These are phyloP conservation scores for Xylaria bambusicola DNA, from an alignment of 495 filamentous ascomycete species.

Conservation along the genomic window DNA sequence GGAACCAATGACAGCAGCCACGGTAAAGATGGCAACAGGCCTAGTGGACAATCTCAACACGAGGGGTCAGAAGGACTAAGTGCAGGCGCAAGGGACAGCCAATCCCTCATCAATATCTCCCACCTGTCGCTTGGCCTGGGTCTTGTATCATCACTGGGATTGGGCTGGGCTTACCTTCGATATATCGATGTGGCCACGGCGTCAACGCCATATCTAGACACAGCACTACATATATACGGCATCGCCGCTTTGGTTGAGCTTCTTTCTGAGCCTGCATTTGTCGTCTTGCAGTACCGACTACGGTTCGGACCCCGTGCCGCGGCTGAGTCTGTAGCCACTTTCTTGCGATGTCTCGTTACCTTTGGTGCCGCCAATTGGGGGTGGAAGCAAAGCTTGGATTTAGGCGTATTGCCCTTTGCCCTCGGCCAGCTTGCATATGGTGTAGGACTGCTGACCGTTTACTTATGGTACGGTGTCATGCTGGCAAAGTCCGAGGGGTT, in stretches of 20 bases:
- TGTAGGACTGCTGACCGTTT: constrained; percentile 64
- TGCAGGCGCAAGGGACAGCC: constrained; percentile 38
- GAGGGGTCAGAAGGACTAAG: constrained; percentile 23
- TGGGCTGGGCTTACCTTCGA: constrained; percentile 67
- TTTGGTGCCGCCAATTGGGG: constrained; percentile 66
- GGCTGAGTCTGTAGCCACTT: constrained; percentile 77
- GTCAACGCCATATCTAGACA: constrained; percentile 60
- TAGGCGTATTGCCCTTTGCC: constrained; percentile 87
- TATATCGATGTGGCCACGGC: constrained; percentile 53
- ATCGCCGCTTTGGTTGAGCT: constrained; percentile 80
- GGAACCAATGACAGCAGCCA: constrained; percentile 36
- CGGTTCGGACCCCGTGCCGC: constrained; percentile 75
- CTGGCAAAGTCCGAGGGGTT: constrained; percentile 53
- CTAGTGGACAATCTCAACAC: constrained; percentile 60
- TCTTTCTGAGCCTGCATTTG: constrained; percentile 80
- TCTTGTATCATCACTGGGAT: constrained; percentile 56
- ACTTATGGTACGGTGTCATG: constrained; percentile 52
- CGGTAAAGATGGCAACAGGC: constrained; percentile 19
- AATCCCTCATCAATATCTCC: constrained; percentile 84
- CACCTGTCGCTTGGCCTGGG: constrained; percentile 76
- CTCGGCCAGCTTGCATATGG: constrained; percentile 83
- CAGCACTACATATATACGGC: constrained; percentile 68
- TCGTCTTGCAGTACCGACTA: constrained; percentile 76
- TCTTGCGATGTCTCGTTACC: constrained; percentile 71
- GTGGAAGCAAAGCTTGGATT: constrained; percentile 41